phyloP scores from a whole-genome alignment of 768 basidiomycete genomes.

The Dacryopinax spathularia region DNA sequence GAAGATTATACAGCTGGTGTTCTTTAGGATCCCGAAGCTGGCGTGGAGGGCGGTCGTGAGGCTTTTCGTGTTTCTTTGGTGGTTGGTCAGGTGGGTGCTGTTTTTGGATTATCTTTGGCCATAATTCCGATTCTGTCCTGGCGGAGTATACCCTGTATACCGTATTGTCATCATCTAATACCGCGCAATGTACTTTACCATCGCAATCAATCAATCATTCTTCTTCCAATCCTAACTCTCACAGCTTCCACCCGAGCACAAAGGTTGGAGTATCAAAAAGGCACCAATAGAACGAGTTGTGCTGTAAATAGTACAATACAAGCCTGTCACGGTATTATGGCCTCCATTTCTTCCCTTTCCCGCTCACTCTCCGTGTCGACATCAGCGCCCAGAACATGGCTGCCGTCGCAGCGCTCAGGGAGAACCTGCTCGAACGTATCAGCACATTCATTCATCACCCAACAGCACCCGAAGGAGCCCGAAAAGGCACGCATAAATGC shows the following conservation, averaged over 20 bases:
- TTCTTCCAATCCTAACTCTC: not conserved
- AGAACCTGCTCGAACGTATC: constrained; percentile 46
- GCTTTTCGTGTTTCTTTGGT: not conserved
- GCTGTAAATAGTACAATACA: not conserved
- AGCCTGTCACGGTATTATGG: not conserved
- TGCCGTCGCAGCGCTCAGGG: constrained; percentile 69
- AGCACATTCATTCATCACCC: not conserved
- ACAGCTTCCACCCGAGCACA: not conserved
- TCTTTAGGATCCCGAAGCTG: not conserved
- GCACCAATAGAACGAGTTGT: not conserved
- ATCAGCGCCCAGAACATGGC: constrained; percentile 45
- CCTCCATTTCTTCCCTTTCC: not conserved
- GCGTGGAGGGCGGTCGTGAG: not conserved
- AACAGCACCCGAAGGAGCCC: constrained; percentile 1
- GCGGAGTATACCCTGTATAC: not conserved
- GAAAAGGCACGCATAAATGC: no score
- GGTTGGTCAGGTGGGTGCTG: not conserved
- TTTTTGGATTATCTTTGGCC: not conserved
- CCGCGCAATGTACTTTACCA: not conserved
- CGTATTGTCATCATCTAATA: not conserved
- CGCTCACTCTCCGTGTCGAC: not conserved
- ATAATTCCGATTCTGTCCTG: not conserved
- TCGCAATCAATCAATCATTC: not conserved
- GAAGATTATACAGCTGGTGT: constrained; percentile 1
- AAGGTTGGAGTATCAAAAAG: no score